Evolutionary conservation across 805 yeast genomes (phyloP).

Genomic region (Sugiyamaella marilandica): DNA sequence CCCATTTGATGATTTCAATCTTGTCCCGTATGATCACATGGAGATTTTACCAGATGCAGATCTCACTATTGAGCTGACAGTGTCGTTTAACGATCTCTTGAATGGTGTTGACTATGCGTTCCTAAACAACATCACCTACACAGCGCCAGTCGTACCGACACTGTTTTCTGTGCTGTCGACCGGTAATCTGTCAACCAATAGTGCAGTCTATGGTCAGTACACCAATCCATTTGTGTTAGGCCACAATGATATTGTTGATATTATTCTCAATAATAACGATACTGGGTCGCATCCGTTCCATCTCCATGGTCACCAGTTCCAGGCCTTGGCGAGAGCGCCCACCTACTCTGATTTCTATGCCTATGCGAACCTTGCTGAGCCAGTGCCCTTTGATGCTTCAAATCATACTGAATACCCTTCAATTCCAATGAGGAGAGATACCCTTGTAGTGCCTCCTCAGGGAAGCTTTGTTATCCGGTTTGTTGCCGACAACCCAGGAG

Average conservation of each 20-base stretch:
- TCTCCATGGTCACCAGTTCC: conserved; percentile 91
- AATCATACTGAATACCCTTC: conserved; percentile 31
- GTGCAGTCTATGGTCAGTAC: conserved; percentile 70
- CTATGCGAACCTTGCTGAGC: conserved; percentile 34
- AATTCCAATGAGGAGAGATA: conserved; percentile 62
- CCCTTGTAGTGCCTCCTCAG: conserved; percentile 42
- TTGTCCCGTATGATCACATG: conserved; percentile 56
- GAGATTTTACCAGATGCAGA: conserved; percentile 63
- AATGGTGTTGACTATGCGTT: conserved; percentile 87
- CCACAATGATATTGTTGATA: conserved; percentile 64
- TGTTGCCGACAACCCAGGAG: conserved; percentile 83
- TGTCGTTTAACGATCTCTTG: conserved; percentile 72
- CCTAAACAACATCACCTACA: conserved; percentile 79
- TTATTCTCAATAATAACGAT: conserved; percentile 79
- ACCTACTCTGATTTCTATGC: conserved; percentile 42
- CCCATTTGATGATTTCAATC: conserved; percentile 69
- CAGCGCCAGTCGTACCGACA: conserved; percentile 78
- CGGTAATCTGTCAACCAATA: conserved; percentile 43
- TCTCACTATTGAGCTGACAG: conserved; percentile 57
- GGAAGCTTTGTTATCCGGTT: conserved; percentile 46
- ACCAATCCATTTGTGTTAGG: conserved; percentile 70
- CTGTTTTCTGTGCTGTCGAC: conserved; percentile 68
- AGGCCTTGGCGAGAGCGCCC: conserved; percentile 66
- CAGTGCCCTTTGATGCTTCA: conserved; percentile 51
- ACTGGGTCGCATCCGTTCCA: conserved; percentile 98